These are phyloP conservation scores for Aspergillus pseudotamarii DNA, from an alignment of 2,329 filamentous ascomycete species.

Conservation along the genomic window DNA sequence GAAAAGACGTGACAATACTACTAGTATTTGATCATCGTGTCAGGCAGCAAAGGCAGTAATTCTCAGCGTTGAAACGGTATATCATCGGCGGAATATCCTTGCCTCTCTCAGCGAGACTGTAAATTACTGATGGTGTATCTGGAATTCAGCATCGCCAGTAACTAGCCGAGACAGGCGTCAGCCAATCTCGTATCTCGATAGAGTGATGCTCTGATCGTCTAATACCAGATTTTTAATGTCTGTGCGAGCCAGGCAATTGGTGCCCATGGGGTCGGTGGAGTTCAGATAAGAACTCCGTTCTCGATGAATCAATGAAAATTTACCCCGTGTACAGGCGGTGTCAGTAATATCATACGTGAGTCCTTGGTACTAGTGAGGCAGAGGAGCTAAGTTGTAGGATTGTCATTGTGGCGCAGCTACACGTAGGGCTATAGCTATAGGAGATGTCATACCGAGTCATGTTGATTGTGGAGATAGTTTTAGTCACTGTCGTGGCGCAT, in stretches of 20 bases:
- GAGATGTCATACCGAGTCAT: background rate
- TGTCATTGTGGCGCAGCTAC: background rate
- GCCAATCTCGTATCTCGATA: constrained; percentile 1
- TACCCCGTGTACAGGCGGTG: background rate
- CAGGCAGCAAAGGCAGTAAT: background rate
- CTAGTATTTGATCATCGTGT: background rate
- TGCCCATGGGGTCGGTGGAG: background rate
- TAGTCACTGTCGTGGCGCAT: background rate
- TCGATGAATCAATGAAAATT: background rate
- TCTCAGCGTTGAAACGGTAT: background rate
- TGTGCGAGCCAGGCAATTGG: background rate
- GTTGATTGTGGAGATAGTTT: background rate
- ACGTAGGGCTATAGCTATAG: background rate
- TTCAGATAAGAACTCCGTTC: constrained; percentile 4
- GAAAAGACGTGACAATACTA: background rate
- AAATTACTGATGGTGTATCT: background rate
- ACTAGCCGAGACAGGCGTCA: background rate
- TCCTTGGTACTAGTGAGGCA: background rate
- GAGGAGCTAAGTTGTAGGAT: background rate
- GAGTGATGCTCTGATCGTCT: constrained; percentile 12
- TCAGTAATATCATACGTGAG: background rate
- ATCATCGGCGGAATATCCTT: background rate
- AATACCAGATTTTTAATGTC: background rate
- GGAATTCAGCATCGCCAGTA: background rate
- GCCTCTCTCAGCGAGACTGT: background rate